These are phyloP conservation scores for Ascochyta koolunga DNA, from an alignment of 2,329 filamentous ascomycete species.

Conservation along the genomic window DNA sequence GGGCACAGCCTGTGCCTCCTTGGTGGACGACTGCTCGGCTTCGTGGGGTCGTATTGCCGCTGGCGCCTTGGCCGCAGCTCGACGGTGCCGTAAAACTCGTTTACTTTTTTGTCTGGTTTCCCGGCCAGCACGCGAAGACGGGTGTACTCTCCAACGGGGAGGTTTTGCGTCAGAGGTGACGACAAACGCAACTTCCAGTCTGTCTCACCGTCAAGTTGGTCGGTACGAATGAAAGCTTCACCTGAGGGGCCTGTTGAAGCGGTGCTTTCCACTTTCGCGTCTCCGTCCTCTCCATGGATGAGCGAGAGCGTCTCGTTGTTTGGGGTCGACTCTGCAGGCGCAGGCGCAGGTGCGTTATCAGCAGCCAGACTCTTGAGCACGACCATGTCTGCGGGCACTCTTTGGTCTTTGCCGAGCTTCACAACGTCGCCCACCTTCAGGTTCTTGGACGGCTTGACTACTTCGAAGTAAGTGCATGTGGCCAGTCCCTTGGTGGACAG, in stretches of 20 bases:
- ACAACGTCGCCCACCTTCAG: conserved; percentile 95
- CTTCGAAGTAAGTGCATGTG: conserved; percentile 65
- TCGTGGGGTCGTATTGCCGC: conserved; percentile 55
- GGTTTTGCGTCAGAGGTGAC: conserved; percentile 81
- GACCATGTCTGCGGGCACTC: conserved; percentile 92
- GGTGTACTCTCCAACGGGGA: conserved; percentile 73
- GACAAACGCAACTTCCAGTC: conserved; percentile 97
- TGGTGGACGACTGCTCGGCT: conserved; percentile 25
- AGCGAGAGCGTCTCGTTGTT: conserved; percentile 20
- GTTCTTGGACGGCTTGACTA: conserved; percentile 82
- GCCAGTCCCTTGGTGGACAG: conserved; percentile 40
- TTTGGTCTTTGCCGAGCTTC: conserved; percentile 88
- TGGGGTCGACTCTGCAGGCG: conserved; percentile 3
- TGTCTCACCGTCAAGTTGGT: conserved; percentile 96
- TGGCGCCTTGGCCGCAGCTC: conserved; percentile 67
- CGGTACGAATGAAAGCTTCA: conserved; percentile 96
- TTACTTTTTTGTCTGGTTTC: conserved; percentile 91
- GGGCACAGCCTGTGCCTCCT: conserved; percentile 64
- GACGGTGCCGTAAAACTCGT: conserved; percentile 91
- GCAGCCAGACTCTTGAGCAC: conserved; percentile 79
- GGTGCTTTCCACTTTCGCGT: conserved; percentile 23
- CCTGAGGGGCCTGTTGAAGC: conserved; percentile 59
- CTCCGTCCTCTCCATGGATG: conserved; percentile 23
- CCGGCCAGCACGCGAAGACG: conserved; percentile 76
- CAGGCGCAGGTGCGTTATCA: conserved; percentile 15